A percentile compares a stretch with the other conserved stretches of the same genome.
These are phyloP conservation scores for Steccherinum ochraceum DNA, from an alignment of 768 basidiomycete species.

Conservation along the genomic window DNA sequence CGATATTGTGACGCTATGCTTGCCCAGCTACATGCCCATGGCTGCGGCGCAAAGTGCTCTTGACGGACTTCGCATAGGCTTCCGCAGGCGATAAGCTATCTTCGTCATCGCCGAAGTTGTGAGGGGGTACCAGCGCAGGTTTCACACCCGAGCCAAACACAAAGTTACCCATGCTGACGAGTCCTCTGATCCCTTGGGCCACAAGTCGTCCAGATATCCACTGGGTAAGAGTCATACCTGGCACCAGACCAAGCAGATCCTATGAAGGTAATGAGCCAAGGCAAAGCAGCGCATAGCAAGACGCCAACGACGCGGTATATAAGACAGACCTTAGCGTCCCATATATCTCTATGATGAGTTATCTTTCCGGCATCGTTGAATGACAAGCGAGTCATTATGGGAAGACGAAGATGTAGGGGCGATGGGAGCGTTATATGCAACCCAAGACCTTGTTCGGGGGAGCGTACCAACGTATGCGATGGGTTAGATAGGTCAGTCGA, in stretches of 20 bases:
- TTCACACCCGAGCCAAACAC: conserved; percentile 4
- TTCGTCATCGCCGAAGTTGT: conserved; percentile 9
- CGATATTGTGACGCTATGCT: not conserved
- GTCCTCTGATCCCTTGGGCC: conserved; percentile 42
- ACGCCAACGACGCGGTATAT: no score
- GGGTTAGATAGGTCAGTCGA: conserved; percentile 5
- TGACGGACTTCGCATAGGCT: conserved; percentile 7
- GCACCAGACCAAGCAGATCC: conserved; percentile 68
- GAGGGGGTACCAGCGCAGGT: not conserved
- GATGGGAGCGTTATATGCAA: conserved; percentile 49
- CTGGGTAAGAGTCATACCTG: conserved; percentile 58
- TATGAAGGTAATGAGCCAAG: conserved; percentile 1
- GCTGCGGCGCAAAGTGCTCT: not conserved
- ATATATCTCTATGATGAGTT: conserved; percentile 73
- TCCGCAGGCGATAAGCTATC: conserved; percentile 8
- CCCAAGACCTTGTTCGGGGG: conserved; percentile 11
- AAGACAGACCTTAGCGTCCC: conserved; percentile 52
- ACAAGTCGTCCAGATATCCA: conserved; percentile 64
- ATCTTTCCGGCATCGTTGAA: conserved; percentile 83
- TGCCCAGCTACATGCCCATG: not conserved
- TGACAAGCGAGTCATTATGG: conserved; percentile 61
- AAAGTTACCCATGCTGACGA: conserved; percentile 13
- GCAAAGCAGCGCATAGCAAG: not conserved
- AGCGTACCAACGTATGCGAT: conserved; percentile 14
- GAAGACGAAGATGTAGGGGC: conserved; percentile 69